These are phyloP conservation scores for Hericium coralloides DNA, from an alignment of 768 basidiomycete species.

Conservation along the genomic window DNA sequence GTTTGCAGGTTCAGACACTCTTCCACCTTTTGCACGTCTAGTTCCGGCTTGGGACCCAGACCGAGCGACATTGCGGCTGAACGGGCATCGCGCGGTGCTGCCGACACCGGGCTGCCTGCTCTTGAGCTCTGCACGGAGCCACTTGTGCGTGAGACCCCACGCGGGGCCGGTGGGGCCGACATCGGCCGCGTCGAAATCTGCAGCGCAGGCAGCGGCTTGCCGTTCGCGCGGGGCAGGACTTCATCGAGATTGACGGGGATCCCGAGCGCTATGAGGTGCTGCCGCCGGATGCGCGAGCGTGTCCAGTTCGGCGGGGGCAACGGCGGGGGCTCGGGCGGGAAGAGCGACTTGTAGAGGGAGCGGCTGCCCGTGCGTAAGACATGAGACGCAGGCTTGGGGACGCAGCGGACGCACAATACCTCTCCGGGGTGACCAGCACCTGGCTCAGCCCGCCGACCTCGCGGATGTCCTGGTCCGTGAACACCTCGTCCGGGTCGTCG, in stretches of 20 bases:
- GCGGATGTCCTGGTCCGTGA: constrained; percentile 66
- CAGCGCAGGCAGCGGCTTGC: constrained; percentile 65
- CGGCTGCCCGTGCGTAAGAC: constrained; percentile 45
- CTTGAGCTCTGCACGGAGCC: constrained; percentile 39
- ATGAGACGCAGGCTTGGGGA: constrained; percentile 8
- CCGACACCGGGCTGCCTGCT: constrained; percentile 31
- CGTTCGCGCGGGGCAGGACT: constrained; percentile 59
- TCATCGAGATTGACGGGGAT: constrained; percentile 95
- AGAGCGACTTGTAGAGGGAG: constrained; percentile 61
- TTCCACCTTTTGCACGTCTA: constrained; percentile 59
- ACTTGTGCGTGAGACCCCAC: constrained; percentile 26
- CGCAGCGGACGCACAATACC: constrained; percentile 35
- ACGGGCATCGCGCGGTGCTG: constrained; percentile 27
- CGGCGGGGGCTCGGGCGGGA: constrained; percentile 60
- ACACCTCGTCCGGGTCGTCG: constrained; percentile 38
- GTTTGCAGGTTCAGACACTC: constrained; percentile 55
- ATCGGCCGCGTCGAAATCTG: constrained; percentile 77
- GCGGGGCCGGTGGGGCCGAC: constrained; percentile 68
- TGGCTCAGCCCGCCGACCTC: constrained; percentile 77
- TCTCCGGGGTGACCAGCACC: constrained; percentile 64
- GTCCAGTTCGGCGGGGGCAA: constrained; percentile 91
- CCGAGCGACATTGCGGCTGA: constrained; percentile 28
- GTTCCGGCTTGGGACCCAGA: constrained; percentile 70
- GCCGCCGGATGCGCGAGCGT: constrained; percentile 81
- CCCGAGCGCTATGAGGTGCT: constrained; percentile 85